phyloP scores from a whole-genome alignment of 345 rosid genomes.

The Populus davidiana region DNA sequence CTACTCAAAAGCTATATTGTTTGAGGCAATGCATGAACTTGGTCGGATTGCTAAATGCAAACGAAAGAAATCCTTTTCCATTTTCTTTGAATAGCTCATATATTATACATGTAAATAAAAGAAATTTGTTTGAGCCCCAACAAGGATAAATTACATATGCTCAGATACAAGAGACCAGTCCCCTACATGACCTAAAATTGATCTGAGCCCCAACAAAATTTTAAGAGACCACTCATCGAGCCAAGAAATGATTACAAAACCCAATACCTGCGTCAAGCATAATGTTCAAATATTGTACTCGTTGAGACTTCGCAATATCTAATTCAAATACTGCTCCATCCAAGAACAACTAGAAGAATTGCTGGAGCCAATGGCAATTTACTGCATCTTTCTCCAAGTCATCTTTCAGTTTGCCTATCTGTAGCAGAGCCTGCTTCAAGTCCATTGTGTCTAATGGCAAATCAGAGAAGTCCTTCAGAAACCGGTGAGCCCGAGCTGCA shows the following conservation, averaged over 20 bases:
- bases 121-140: background rate
- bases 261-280: no score
- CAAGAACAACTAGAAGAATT: constrained; percentile 43
- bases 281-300: background rate
- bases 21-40: background rate
- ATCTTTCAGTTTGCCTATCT: constrained; percentile 51
- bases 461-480: constrained; percentile 76
- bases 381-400: constrained; percentile 69
- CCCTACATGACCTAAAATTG: no score
- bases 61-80: background rate
- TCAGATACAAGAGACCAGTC: no score
- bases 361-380: constrained; percentile 66
- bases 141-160: no score
- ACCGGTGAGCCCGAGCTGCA: constrained; percentile 67
- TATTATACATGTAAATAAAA: background rate
- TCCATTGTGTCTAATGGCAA: constrained; percentile 84
- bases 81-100: background rate
- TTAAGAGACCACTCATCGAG: no score
- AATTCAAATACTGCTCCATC: background rate
- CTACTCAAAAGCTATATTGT: background rate
- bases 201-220: no score
- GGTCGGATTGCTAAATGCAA: background rate
- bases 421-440: constrained; percentile 60
- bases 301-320: background rate
- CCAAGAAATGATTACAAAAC: no score